Conservation (phyloP, 345 rosid genomes). For the Eutrema yunnanense region DNA sequence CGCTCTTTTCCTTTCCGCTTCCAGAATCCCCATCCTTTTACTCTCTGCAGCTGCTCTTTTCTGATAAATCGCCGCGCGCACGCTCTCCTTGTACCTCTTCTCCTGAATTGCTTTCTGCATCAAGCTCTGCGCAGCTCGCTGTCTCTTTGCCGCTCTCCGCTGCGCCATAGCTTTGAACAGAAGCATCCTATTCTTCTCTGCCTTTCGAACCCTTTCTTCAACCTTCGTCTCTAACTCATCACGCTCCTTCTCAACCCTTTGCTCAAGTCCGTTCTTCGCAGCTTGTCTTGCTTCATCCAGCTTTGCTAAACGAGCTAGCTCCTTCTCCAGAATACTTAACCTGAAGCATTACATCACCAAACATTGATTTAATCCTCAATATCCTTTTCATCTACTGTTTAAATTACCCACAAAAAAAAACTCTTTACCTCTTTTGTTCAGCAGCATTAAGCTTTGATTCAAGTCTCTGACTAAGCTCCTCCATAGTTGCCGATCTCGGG, state of each 20-base stretch:
- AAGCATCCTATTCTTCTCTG: slow-evolving; percentile 90
- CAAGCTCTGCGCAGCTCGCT: slow-evolving; percentile 75
- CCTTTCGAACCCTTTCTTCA: slow-evolving; percentile 71
- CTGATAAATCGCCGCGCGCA: slow-evolving; percentile 72
- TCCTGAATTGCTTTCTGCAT: slow-evolving; percentile 66
- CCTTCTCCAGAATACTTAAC: slow-evolving; percentile 72
- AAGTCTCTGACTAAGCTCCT: slow-evolving; percentile 78
- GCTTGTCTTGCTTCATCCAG: slow-evolving; percentile 89
- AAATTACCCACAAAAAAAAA: background rate
- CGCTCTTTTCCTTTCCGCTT: slow-evolving; percentile 77
- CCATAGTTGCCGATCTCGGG: slow-evolving; percentile 59
- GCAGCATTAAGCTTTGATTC: slow-evolving; percentile 95
- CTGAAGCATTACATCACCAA: slow-evolving; percentile 28
- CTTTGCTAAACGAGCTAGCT: slow-evolving; percentile 70
- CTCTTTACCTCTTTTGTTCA: slow-evolving; percentile 71
- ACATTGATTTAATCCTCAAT: background rate
- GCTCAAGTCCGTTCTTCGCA: slow-evolving; percentile 66
- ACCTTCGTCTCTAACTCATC: slow-evolving; percentile 80
- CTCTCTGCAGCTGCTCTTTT: slow-evolving; percentile 88
- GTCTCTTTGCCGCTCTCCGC: slow-evolving; percentile 61
- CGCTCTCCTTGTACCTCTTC: slow-evolving; percentile 82
- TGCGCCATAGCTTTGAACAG: slow-evolving; percentile 63
- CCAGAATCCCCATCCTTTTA: slow-evolving; percentile 69
- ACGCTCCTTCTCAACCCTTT: slow-evolving; percentile 65
- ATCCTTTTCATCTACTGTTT: background rate